These are phyloP conservation scores for Trichophyton benhamiae DNA, from an alignment of 2,329 filamentous ascomycete species.

Conservation along the genomic window DNA sequence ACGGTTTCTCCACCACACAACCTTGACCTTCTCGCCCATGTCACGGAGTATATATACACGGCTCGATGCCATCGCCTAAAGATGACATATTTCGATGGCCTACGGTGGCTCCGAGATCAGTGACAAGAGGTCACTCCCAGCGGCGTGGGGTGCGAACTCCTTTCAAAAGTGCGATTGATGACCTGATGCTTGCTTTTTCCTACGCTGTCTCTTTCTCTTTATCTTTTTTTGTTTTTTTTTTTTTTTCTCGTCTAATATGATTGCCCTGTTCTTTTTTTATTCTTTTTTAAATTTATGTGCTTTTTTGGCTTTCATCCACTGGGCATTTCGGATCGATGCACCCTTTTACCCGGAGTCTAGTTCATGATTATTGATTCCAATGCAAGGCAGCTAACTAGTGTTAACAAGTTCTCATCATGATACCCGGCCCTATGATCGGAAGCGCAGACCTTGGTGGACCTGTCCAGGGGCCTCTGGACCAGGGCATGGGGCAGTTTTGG, in stretches of 20 bases:
- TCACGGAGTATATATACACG: not conserved
- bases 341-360: not conserved
- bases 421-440: not conserved
- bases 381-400: not conserved
- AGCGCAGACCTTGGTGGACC: not conserved
- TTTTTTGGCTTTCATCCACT: not conserved
- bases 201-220: not conserved
- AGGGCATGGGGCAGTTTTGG: not conserved
- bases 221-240: not conserved
- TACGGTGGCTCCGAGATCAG: not conserved
- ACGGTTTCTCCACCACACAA: not conserved
- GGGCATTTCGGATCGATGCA: not conserved
- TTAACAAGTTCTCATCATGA: not conserved
- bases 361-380: not conserved
- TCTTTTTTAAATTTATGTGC: not conserved
- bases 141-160: not conserved
- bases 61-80: not conserved
- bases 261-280: not conserved
- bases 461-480: not conserved
- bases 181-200: constrained; percentile 5
- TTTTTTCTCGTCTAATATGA: not conserved
- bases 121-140: not conserved
- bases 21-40: not conserved
- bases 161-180: not conserved
- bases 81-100: not conserved